Percentiles rank a stretch among this genome's conserved stretches.
phyloP scores from a whole-genome alignment of 2,329 filamentous ascomycete species.

The Beauveria sp. region DNA sequence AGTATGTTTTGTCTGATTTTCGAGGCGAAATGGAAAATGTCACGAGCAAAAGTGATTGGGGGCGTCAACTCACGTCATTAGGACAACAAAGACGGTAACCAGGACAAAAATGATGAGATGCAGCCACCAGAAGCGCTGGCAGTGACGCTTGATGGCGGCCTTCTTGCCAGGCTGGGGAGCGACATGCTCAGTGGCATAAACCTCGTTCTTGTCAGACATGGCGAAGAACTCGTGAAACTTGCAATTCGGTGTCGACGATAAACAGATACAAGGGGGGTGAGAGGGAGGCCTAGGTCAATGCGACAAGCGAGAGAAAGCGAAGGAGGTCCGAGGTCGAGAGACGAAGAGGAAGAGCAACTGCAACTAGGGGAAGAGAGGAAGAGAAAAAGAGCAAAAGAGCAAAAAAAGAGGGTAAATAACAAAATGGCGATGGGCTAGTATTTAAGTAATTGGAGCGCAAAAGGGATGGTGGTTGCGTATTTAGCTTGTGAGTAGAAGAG shows the following conservation, averaged over 20 bases:
- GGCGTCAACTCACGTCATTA: constrained; percentile 47
- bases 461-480: neutral
- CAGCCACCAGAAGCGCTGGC: constrained; percentile 54
- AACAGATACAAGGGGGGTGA: neutral
- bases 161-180: constrained; percentile 26
- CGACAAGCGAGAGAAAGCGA: neutral
- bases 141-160: constrained; percentile 37
- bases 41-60: neutral
- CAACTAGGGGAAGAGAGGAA: neutral
- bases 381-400: neutral
- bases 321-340: neutral
- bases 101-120: constrained; percentile 44
- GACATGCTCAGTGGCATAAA: constrained; percentile 28
- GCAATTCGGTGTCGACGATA: neutral
- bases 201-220: constrained; percentile 33
- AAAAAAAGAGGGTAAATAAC: neutral
- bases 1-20: neutral
- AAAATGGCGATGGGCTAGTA: constrained; percentile 8
- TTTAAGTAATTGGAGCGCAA: neutral
- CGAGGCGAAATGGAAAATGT: neutral
- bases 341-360: neutral
- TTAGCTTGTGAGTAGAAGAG: constrained; percentile 1
- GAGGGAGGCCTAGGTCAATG: neutral
- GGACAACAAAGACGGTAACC: constrained; percentile 47
- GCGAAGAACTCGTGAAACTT: constrained; percentile 6